Base-by-base conservation (phyloP, 2,329 filamentous ascomycete genomes). In the Seiridium unicorne region DNA sequence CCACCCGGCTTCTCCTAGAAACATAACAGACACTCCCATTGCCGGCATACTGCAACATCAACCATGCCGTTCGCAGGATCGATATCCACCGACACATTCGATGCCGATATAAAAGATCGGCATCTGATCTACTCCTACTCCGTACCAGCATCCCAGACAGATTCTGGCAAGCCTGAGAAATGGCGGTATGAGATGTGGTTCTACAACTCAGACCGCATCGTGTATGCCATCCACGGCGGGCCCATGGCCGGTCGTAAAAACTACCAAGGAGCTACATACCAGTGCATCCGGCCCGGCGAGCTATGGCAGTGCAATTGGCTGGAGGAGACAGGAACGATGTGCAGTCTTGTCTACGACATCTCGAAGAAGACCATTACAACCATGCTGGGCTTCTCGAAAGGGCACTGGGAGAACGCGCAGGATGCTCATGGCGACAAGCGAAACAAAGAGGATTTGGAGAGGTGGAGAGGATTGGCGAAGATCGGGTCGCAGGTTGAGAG, bases 121-220 rank as follows among this genome's bases (percentile, higher is more conserved):
- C 62, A 63, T 61, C 58, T 63, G 42, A 56, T 63, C n/a, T 63
- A 63, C 54, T 58, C 55, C 9, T 63, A 63, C 55, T 58, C 54
- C 3, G 60, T 60, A 31, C 55, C 57, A 11, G 54, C 49, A 13
- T 46, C 40, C 26, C 32, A 62, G 31, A 62, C 62, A 6, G 47
- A 59, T 13, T 61, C 61, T n/a, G 59, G 63, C 32, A 53, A 58
- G 53, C 55, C 48, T 26, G 59, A 63, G 51, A 58, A 59, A 44
- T 87, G 84, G 84, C 78, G 81, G 1, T 87, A 87, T 64, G 84
- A 87, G 61, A 79, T 87, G 67, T 86, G 84, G 84, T 85, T 85
- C 71, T 82, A 81, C 65, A 83, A 79, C n/a, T 71, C 79, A 18
- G 72, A 77, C 58, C 78, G 82, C 4, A 78, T 85, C 53, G 79